Evolutionary conservation across 192 early-diverging fungal genomes (phyloP).

Genomic region (Umbelopsis isabellina): DNA sequence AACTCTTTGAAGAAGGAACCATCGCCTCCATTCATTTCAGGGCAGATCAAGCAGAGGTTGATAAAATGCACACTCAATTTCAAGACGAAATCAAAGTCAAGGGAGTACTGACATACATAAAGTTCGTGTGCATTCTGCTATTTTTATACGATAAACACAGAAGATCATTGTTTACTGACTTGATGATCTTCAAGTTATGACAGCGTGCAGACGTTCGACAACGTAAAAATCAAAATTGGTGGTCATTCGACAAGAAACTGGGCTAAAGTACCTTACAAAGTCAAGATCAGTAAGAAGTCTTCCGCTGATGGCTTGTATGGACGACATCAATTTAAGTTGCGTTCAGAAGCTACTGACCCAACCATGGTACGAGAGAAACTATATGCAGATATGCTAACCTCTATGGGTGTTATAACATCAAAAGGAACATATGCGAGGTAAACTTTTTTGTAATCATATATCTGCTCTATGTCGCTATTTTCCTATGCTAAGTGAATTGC

Average conservation of each 20-base stretch:
- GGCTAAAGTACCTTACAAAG: slow-evolving; percentile 43
- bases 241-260: slow-evolving; percentile 40
- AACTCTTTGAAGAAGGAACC: slow-evolving; percentile 41
- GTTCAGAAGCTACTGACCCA: slow-evolving; percentile 41
- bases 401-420: slow-evolving; percentile 39
- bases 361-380: slow-evolving; percentile 51
- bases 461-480: neutral
- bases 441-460: neutral
- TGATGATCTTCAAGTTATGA: slow-evolving; percentile 18
- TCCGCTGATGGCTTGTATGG: slow-evolving; percentile 34
- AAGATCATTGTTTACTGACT: neutral
- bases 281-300: slow-evolving; percentile 41
- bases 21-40: slow-evolving; percentile 42
- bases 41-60: slow-evolving; percentile 29
- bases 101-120: slow-evolving; percentile 26
- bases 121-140: neutral
- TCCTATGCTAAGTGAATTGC: neutral
- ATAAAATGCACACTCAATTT: slow-evolving; percentile 27
- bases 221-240: slow-evolving; percentile 40
- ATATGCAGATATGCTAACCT: slow-evolving; percentile 45
- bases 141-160: neutral
- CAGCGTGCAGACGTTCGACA: slow-evolving; percentile 23
- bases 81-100: slow-evolving; percentile 1
- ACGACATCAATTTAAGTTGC: slow-evolving; percentile 42
- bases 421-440: slow-evolving; percentile 41